Conservation (phyloP, 2,329 filamentous ascomycete species). For the Cladosporium phlei region DNA sequence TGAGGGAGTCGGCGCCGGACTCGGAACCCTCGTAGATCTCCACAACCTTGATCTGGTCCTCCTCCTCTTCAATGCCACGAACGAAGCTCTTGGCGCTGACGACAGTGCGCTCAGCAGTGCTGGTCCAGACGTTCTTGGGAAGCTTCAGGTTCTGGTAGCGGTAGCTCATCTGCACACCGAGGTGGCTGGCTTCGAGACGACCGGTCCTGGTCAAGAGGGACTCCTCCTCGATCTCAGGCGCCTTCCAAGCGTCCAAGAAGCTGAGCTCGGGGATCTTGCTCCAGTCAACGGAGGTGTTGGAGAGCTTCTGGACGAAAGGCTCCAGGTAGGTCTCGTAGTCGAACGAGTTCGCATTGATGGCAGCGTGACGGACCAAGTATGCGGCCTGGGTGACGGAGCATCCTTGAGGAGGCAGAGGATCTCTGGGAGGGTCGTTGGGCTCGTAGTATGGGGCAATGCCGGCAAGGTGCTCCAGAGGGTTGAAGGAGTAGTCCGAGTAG, state of each 20-base stretch:
- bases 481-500: slow-evolving; percentile 38
- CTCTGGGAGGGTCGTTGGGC: slow-evolving; percentile 42
- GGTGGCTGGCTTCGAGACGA: slow-evolving; percentile 54
- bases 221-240: slow-evolving; percentile 50
- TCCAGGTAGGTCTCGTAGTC: slow-evolving; percentile 50
- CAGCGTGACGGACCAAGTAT: slow-evolving; percentile 48
- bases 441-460: slow-evolving; percentile 50
- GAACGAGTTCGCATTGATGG: slow-evolving; percentile 50
- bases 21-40: slow-evolving; percentile 54
- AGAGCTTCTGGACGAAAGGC: slow-evolving; percentile 52
- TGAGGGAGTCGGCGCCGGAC: slow-evolving; percentile 56
- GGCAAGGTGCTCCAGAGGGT: slow-evolving; percentile 47
- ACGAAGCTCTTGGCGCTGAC: slow-evolving; percentile 57
- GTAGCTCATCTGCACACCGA: slow-evolving; percentile 56
- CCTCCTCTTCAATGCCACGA: slow-evolving; percentile 49
- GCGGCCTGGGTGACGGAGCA: slow-evolving; percentile 48
- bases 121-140: slow-evolving; percentile 57
- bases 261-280: slow-evolving; percentile 49
- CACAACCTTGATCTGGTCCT: slow-evolving; percentile 53
- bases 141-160: slow-evolving; percentile 52
- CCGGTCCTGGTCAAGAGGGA: slow-evolving; percentile 59
- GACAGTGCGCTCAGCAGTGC: slow-evolving; percentile 57
- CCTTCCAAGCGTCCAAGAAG: slow-evolving; percentile 54
- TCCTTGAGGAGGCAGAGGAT: slow-evolving; percentile 46
- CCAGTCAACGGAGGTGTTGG: slow-evolving; percentile 58